Evolutionary conservation across 2,329 filamentous ascomycete species (phyloP).

Genomic region (Calonectria honghensis): DNA sequence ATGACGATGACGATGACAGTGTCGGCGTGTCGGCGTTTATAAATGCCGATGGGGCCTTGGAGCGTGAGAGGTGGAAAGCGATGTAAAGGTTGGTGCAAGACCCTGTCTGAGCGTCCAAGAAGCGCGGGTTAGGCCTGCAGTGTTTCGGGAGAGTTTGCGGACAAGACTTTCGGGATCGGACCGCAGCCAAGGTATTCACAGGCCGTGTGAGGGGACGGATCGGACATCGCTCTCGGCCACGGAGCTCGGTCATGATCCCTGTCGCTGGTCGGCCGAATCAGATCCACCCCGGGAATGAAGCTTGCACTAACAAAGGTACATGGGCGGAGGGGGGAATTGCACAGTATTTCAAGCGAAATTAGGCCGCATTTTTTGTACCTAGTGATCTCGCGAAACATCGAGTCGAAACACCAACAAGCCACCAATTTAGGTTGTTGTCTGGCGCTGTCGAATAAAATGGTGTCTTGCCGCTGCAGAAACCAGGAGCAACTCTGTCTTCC

Average conservation of each 20-base stretch:
- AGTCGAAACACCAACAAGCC: constrained; percentile 16
- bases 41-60: constrained; percentile 30
- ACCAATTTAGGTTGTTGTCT: neutral
- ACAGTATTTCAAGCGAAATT: neutral
- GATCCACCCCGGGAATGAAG: constrained; percentile 16
- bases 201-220: constrained; percentile 29
- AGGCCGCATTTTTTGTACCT: neutral
- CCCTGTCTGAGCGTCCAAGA: neutral
- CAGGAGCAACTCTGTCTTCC: neutral
- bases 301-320: constrained; percentile 44
- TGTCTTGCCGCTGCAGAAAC: neutral
- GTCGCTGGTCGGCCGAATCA: constrained; percentile 21
- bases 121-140: neutral
- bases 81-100: neutral
- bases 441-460: neutral
- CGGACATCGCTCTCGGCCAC: constrained; percentile 53
- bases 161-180: constrained; percentile 19
- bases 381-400: neutral
- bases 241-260: constrained; percentile 55
- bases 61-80: neutral
- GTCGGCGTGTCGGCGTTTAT: constrained; percentile 39
- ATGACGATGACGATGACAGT: neutral
- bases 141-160: constrained; percentile 12
- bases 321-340: neutral
- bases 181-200: constrained; percentile 9